Evolutionary conservation across 176 grass and related monocot genomes (phyloP), one percentile per base, ranked within the genome.

Genomic region (Lolium perenne): DNA sequence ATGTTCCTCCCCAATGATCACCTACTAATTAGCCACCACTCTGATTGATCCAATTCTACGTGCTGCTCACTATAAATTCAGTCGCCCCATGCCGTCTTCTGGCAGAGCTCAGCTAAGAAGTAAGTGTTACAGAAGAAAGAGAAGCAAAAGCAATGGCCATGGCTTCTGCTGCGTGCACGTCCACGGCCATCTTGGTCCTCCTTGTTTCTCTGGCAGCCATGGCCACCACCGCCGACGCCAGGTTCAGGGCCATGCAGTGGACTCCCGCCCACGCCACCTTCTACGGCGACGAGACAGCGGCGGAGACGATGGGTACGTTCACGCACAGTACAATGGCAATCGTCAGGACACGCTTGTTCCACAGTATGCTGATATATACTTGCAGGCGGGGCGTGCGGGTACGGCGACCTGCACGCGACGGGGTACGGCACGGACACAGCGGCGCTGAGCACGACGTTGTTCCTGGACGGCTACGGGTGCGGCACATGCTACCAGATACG

Each of bases 311-410:
- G 82, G 86, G 95, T 95, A 81, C 23, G 20, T 38, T 0, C 48
- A 63, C 53, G 17, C 0, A 14, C 43, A 16, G 15, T 1, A n/a
- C 38, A 14, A 9, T 51, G 81, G 46, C 61, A 56, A 23, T 75
- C 12, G 17, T 5, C 38, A 74, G 49, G 7, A n/a, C 45, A 29
- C 14, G 65, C n/a, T 79, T 56, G 1, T 53, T 29, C n/a, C 41
- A 16, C 29, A 35, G 70, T 21, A 66, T 25, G 35, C 65, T 81
- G 15, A 80, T 48, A 5, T 40, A 40, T 40, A 40, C 2, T n/a
- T n/a, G n/a, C 87, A 98, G 96, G 88, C 8, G 94, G 96, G 15
- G 97, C 92, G 40, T 98, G 94, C 61, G 94, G 97, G 14, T 95
- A 94, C 84, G 92, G 88, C 22, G 81, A 91, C 74, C 77, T 93